phyloP scores from a whole-genome alignment of 1,139 yeast species.

The Pneumocystis murina region DNA sequence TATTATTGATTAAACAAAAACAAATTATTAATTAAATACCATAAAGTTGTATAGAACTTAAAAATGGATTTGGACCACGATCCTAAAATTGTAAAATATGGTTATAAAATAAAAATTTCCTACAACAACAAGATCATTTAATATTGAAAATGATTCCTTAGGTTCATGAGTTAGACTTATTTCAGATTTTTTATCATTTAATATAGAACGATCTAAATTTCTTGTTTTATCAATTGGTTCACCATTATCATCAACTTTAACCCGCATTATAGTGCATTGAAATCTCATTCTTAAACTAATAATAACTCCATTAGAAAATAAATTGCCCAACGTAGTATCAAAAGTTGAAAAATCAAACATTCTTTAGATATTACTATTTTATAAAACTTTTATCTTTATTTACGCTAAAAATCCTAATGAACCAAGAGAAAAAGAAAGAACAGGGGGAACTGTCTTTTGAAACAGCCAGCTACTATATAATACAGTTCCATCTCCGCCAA shows the following conservation, averaged over 20 bases:
- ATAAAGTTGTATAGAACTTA: slow-evolving; percentile 61
- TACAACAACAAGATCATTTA: slow-evolving; percentile 61
- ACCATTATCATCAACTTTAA: slow-evolving; percentile 16
- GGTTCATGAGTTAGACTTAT: slow-evolving; percentile 9
- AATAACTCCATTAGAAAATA: slow-evolving; percentile 45
- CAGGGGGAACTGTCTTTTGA: slow-evolving; percentile 68
- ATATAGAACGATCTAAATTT: slow-evolving; percentile 24
- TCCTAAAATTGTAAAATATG: slow-evolving; percentile 25
- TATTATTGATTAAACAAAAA: not conserved
- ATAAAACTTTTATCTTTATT: slow-evolving; percentile 3
- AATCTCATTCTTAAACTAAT: slow-evolving; percentile 63
- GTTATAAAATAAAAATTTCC: not conserved
- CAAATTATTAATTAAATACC: slow-evolving; percentile 22
- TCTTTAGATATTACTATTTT: slow-evolving; percentile 7
- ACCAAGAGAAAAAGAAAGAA: slow-evolving; percentile 66
- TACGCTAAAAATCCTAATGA: slow-evolving; percentile 61
- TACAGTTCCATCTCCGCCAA: slow-evolving; percentile 89
- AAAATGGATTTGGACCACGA: slow-evolving; percentile 69
- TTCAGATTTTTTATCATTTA: slow-evolving; percentile 20
- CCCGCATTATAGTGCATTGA: slow-evolving; percentile 55
- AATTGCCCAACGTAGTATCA: slow-evolving; percentile 37
- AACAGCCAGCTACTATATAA: slow-evolving; percentile 47
- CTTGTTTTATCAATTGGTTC: slow-evolving; percentile 11
- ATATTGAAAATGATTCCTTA: slow-evolving; percentile 38
- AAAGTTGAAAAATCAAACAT: slow-evolving; percentile 56